These are phyloP conservation scores for Gryganskiella cystojenkinii DNA, from an alignment of 192 early-diverging fungal genomes.

Conservation along the genomic window DNA sequence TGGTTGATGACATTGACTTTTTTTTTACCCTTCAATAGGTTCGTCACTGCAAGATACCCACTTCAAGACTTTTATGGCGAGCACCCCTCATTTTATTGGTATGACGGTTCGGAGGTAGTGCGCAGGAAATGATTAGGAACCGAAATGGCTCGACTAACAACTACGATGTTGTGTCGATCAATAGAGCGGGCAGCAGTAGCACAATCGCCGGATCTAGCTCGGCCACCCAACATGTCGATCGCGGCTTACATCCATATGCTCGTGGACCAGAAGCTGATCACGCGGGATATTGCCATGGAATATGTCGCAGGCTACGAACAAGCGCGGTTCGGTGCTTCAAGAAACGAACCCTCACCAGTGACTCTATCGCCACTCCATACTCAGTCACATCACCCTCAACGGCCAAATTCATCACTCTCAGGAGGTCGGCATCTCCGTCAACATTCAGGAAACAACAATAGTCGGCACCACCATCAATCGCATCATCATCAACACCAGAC, in stretches of 20 bases:
- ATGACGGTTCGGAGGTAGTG: not conserved
- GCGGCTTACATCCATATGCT: conserved; percentile 65
- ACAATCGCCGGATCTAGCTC: conserved; percentile 40
- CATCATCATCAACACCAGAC: too few species aligned
- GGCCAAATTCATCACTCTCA: conserved; percentile 1
- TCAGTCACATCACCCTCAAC: not conserved
- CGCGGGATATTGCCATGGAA: conserved; percentile 55
- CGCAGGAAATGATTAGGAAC: not conserved
- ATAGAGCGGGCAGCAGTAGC: conserved; percentile 61
- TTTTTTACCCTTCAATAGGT: conserved; percentile 4
- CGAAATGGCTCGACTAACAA: not conserved
- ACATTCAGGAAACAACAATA: not conserved
- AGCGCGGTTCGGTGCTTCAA: conserved; percentile 58
- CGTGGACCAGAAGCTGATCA: conserved; percentile 56
- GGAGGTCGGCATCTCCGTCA: conserved; percentile 7
- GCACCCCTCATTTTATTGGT: conserved; percentile 66
- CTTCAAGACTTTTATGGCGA: conserved; percentile 65
- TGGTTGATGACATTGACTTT: not conserved
- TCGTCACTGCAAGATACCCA: conserved; percentile 57
- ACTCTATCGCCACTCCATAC: conserved; percentile 13
- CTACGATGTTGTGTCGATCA: not conserved
- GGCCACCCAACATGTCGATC: conserved; percentile 61
- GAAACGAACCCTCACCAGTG: conserved; percentile 17
- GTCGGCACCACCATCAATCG: too few species aligned
- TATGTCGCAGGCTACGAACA: conserved; percentile 68